Evolutionary conservation across 495 filamentous ascomycete genomes (phyloP).

Genomic region (Bacidia rubella): DNA sequence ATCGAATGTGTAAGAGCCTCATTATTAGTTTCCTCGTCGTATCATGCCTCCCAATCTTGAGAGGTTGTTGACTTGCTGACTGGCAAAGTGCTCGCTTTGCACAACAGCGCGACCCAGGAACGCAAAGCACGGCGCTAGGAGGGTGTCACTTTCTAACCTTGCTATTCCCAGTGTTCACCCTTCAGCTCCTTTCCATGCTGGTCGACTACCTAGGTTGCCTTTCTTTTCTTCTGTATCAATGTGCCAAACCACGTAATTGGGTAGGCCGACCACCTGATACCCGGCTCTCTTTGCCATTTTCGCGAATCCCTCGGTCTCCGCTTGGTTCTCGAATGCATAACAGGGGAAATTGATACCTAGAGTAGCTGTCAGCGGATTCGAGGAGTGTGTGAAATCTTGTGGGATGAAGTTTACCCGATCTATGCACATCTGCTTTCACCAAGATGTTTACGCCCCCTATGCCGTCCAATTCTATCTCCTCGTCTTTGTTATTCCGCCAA

Average conservation of each 20-base stretch:
- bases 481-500: conserved; percentile 80
- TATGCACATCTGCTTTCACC: conserved; percentile 93
- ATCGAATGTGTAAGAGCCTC: too few relatives aligned
- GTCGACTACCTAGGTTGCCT: conserved; percentile 46
- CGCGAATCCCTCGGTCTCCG: conserved; percentile 95
- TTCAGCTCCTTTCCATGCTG: conserved; percentile 9
- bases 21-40: too few relatives aligned
- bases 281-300: conserved; percentile 97
- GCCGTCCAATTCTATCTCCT: conserved; percentile 82
- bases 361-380: conserved; percentile 9
- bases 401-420: too few relatives aligned
- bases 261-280: conserved; percentile 81
- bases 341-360: conserved; percentile 94
- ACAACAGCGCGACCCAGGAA: too few relatives aligned
- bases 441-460: conserved; percentile 96
- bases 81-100: too few relatives aligned
- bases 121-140: too few relatives aligned
- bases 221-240: conserved; percentile 97
- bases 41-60: too few relatives aligned
- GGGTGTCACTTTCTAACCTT: too few relatives aligned
- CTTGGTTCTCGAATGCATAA: conserved; percentile 97
- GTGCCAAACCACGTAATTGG: conserved; percentile 98
- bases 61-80: too few relatives aligned
- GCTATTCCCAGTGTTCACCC: neutral
- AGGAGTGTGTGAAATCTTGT: neutral